Percentiles rank a stretch among this genome's conserved stretches.
Evolutionary conservation across 2,329 filamentous ascomycete genomes (phyloP).

Genomic region (Achaetomium macrosporum): DNA sequence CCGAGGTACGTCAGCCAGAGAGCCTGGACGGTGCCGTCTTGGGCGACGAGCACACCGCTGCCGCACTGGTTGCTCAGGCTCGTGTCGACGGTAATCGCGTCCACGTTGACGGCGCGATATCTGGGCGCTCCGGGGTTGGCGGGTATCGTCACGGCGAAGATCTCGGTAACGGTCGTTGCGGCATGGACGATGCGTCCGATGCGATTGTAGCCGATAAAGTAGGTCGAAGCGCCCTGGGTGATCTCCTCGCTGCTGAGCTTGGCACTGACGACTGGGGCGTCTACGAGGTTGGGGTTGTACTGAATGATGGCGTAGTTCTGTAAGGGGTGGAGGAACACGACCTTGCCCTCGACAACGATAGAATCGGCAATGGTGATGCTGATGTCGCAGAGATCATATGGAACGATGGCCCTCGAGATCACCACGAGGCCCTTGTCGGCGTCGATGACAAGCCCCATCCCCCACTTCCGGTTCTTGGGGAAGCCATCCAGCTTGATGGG

Average conservation of each 20-base stretch:
- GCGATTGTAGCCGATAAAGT: conserved; percentile 97
- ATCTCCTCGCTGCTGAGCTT: conserved; percentile 75
- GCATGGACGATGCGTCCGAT: conserved; percentile 91
- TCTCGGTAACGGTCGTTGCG: conserved; percentile 91
- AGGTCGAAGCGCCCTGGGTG: conserved; percentile 87
- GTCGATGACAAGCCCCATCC: conserved; percentile 95
- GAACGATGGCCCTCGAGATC: conserved; percentile 88
- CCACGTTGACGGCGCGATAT: conserved; percentile 91
- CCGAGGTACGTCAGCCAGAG: conserved; percentile 96
- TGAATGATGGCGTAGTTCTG: conserved; percentile 96
- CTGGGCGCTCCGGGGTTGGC: conserved; percentile 86
- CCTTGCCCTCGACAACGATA: conserved; percentile 87
- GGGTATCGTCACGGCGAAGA: conserved; percentile 93
- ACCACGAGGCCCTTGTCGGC: conserved; percentile 92
- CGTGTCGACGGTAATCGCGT: conserved; percentile 95
- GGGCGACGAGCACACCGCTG: conserved; percentile 83
- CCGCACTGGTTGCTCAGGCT: conserved; percentile 86
- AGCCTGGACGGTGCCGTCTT: conserved; percentile 89
- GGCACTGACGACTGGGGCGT: conserved; percentile 87
- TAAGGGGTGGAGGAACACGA: conserved; percentile 91
- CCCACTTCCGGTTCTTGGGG: conserved; percentile 87
- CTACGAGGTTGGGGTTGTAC: conserved; percentile 89
- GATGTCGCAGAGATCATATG: conserved; percentile 95
- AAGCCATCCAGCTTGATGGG: conserved; percentile 97
- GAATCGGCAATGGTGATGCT: conserved; percentile 94